A percentile compares a stretch with the other conserved stretches of the same genome.
These are phyloP conservation scores for Solanum virginianum DNA, from an alignment of 257 asterid genomes.

Conservation along the genomic window DNA sequence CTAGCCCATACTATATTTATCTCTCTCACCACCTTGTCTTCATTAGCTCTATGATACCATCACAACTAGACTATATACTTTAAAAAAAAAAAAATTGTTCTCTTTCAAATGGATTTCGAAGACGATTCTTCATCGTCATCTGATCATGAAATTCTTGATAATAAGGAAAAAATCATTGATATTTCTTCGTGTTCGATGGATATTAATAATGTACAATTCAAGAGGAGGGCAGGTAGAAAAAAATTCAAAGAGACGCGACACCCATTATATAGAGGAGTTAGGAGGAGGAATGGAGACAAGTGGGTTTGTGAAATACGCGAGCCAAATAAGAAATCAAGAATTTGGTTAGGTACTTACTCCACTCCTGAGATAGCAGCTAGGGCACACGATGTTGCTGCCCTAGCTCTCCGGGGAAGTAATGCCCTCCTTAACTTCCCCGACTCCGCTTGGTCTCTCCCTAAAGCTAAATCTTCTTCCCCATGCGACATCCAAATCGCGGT, in stretches of 20 bases:
- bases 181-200: background rate
- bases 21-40: background rate
- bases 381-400: constrained; percentile 42
- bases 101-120: constrained; percentile 1
- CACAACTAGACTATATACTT: background rate
- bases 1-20: background rate
- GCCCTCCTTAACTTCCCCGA: constrained; percentile 20
- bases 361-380: constrained; percentile 46
- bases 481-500: constrained; percentile 27
- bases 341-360: constrained; percentile 34
- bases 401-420: constrained; percentile 25
- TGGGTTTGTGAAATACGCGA: constrained; percentile 63
- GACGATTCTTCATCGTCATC: background rate
- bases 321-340: constrained; percentile 22
- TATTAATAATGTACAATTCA: background rate
- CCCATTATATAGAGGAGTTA: constrained; percentile 48
- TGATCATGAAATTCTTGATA: background rate
- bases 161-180: background rate
- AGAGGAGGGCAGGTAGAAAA: constrained; percentile 43
- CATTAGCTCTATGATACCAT: background rate
- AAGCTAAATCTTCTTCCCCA: constrained; percentile 13
- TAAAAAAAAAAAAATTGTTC: background rate
- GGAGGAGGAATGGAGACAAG: constrained; percentile 27
- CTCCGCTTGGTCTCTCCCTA: constrained; percentile 11
- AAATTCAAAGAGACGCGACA: constrained; percentile 60